These are phyloP conservation scores for Hypseocharis bilobata DNA, from an alignment of 441 rosid genomes.

Conservation along the genomic window DNA sequence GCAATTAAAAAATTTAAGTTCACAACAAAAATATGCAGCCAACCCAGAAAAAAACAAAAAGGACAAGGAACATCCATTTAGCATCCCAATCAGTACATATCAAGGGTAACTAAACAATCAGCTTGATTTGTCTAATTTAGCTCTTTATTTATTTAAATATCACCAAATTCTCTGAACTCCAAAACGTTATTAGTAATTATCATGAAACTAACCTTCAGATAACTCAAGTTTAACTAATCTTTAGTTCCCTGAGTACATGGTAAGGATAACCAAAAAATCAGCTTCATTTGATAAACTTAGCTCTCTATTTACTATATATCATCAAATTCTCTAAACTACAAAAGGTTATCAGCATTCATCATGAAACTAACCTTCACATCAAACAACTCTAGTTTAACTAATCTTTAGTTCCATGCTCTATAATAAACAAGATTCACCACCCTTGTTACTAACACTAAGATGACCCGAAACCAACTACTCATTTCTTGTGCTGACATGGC, in stretches of 20 bases:
- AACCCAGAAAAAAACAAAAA: not conserved
- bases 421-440: not conserved
- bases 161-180: no score
- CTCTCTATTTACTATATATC: no score
- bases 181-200: no score
- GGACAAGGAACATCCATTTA: not conserved
- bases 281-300: no score
- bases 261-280: no score
- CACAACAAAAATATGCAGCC: not conserved
- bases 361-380: not conserved
- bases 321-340: not conserved
- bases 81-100: not conserved
- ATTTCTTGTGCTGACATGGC: no score
- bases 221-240: no score
- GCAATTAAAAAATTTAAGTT: not conserved
- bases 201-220: no score
- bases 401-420: not conserved
- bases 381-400: not conserved
- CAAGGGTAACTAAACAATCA: no score
- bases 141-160: no score
- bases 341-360: not conserved
- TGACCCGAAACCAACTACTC: not conserved
- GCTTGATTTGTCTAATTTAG: no score
- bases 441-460: not conserved
- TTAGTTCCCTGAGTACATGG: no score